Conservation (phyloP, 2,329 filamentous ascomycete genomes). For the Exophiala viscosa region DNA sequence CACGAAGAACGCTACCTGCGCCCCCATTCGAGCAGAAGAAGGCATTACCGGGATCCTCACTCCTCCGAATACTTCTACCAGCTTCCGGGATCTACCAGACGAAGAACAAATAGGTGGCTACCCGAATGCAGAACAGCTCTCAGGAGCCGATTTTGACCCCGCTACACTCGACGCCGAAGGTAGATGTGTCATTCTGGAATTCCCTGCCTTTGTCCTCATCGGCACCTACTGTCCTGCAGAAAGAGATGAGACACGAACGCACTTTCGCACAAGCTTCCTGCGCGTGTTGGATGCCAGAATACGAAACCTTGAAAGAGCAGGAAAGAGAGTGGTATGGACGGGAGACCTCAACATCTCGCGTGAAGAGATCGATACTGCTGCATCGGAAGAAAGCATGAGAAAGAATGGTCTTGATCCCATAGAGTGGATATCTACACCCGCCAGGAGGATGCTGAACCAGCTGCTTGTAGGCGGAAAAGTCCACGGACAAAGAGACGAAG, state of each 20-base stretch:
- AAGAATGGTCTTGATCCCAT: constrained; percentile 66
- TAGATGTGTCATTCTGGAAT: constrained; percentile 85
- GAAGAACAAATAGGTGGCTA: constrained; percentile 85
- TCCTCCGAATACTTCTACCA: constrained; percentile 65
- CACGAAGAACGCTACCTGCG: constrained; percentile 79
- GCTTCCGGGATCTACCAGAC: constrained; percentile 70
- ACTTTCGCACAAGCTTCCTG: constrained; percentile 77
- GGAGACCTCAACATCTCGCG: constrained; percentile 83
- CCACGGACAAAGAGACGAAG: constrained; percentile 62
- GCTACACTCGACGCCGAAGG: constrained; percentile 81
- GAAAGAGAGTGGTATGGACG: constrained; percentile 79
- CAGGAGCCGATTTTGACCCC: constrained; percentile 61
- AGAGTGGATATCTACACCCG: constrained; percentile 68
- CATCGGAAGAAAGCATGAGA: constrained; percentile 65
- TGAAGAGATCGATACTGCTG: constrained; percentile 70
- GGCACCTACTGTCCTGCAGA: constrained; percentile 91
- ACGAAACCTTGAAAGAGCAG: constrained; percentile 73
- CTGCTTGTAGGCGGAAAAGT: constrained; percentile 72
- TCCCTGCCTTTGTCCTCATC: constrained; percentile 88
- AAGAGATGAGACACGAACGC: constrained; percentile 75
- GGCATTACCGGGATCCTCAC: constrained; percentile 81
- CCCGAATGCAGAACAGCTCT: constrained; percentile 65
- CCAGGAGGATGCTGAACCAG: constrained; percentile 78
- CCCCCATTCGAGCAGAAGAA: constrained; percentile 86
- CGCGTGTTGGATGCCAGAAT: constrained; percentile 76